phyloP scores from a whole-genome alignment of 768 basidiomycete species.

The Mycena capillaripes region DNA sequence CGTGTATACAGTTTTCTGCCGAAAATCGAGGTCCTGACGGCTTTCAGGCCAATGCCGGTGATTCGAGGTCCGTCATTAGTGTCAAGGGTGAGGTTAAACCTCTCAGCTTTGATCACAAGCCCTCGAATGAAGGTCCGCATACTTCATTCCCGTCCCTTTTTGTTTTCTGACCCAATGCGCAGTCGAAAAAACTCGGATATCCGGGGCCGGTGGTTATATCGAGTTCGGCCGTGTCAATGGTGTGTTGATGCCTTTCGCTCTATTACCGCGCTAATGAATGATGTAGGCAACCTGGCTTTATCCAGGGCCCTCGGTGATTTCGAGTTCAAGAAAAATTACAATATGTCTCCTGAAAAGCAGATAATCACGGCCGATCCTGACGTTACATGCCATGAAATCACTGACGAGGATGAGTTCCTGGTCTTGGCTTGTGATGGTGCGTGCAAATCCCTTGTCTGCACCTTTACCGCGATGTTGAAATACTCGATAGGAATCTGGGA shows the following conservation, averaged over 20 bases:
- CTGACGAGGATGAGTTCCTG: conserved; percentile 94
- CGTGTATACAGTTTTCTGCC: conserved; percentile 43
- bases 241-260: conserved; percentile 47
- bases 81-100: conserved; percentile 89
- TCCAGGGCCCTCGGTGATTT: conserved; percentile 98
- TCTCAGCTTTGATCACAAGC: conserved; percentile 96
- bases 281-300: conserved; percentile 91
- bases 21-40: conserved; percentile 33
- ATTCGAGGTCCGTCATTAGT: conserved; percentile 92
- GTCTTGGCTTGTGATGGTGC: conserved; percentile 97
- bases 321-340: conserved; percentile 96
- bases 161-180: conserved; percentile 28
- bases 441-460: conserved; percentile 36
- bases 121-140: conserved; percentile 82
- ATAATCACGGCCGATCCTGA: conserved; percentile 97
- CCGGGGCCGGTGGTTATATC: conserved; percentile 93
- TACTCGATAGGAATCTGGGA: conserved; percentile 95
- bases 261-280: conserved; percentile 10
- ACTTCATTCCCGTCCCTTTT: conserved; percentile 22
- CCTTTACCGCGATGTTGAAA: conserved; percentile 22
- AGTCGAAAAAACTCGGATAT: conserved; percentile 91
- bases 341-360: conserved; percentile 87
- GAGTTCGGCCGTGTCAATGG: conserved; percentile 98
- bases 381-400: conserved; percentile 83
- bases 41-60: conserved; percentile 94